Percentiles rank a stretch among this genome's conserved stretches.
These are phyloP conservation scores for Leucocoprinus leucothites DNA, from an alignment of 768 basidiomycete genomes.

Conservation along the genomic window DNA sequence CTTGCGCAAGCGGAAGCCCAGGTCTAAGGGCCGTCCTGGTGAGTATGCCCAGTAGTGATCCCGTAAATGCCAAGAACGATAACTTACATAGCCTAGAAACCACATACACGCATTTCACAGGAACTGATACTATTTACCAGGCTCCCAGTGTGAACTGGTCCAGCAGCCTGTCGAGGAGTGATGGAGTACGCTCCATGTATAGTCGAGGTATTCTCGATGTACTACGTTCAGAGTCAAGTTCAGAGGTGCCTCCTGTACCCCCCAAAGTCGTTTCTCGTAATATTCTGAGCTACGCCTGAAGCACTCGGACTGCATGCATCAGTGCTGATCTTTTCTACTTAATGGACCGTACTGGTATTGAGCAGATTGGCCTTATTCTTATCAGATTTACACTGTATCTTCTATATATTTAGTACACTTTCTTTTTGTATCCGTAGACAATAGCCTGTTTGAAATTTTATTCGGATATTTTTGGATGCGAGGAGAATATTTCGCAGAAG, in stretches of 20 bases:
- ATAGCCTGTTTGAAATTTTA: too few relatives aligned
- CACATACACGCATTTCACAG: constrained; percentile 32
- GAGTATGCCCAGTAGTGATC: background rate
- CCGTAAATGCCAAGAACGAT: background rate
- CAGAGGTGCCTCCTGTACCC: constrained; percentile 21
- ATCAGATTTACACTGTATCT: background rate
- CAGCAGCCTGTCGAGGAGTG: constrained; percentile 22
- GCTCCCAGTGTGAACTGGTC: constrained; percentile 23
- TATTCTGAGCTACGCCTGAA: too few relatives aligned
- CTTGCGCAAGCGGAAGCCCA: background rate
- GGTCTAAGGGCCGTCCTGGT: constrained; percentile 20
- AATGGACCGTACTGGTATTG: background rate
- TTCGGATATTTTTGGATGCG: too few relatives aligned
- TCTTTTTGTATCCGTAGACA: background rate
- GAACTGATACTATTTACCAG: constrained; percentile 31
- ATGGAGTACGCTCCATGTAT: constrained; percentile 17
- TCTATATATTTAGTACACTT: background rate
- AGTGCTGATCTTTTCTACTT: too few relatives aligned
- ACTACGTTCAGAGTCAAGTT: background rate
- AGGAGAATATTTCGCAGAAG: too few relatives aligned
- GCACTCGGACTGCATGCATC: too few relatives aligned
- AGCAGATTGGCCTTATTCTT: too few relatives aligned
- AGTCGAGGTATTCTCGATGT: background rate
- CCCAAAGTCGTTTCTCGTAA: constrained; percentile 16
- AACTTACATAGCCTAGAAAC: constrained; percentile 22